A percentile compares a stretch with the other conserved stretches of the same genome.
phyloP scores from a whole-genome alignment of 352 stramenopile genomes.

The Globisporangium takayamanum region DNA sequence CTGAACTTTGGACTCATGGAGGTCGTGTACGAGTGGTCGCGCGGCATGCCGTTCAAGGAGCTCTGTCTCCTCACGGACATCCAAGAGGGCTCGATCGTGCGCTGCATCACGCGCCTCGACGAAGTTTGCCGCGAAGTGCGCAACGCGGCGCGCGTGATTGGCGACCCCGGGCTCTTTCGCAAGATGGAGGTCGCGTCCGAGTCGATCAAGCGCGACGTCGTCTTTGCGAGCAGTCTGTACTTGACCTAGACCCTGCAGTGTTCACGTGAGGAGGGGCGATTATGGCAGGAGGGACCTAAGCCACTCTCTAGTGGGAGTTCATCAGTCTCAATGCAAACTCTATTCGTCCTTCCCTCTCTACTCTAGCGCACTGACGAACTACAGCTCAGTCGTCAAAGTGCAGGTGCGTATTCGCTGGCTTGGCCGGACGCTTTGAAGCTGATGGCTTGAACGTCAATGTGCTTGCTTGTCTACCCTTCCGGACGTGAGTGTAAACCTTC shows the following conservation, averaged over 20 bases:
- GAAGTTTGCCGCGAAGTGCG: conserved; percentile 97
- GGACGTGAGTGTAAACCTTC: conserved; percentile 18
- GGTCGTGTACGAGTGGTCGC: conserved; percentile 97
- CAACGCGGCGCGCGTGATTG: conserved; percentile 91
- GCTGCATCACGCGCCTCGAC: conserved; percentile 96
- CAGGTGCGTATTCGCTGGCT: conserved; percentile 17
- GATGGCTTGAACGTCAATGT: neutral
- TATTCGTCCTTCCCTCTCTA: too few species aligned
- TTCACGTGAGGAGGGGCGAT: too few species aligned
- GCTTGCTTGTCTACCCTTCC: too few species aligned
- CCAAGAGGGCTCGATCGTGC: conserved; percentile 97
- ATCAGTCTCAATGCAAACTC: too few species aligned
- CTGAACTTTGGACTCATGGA: conserved; percentile 96
- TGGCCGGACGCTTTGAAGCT: too few species aligned
- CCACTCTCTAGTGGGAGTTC: neutral
- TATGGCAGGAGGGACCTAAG: too few species aligned
- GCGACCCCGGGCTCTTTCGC: conserved; percentile 93
- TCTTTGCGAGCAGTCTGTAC: conserved; percentile 97
- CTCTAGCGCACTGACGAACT: too few species aligned
- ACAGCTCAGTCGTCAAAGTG: conserved; percentile 23
- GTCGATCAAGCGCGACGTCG: conserved; percentile 96
- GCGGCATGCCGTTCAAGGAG: conserved; percentile 95
- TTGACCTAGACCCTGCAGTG: conserved; percentile 36
- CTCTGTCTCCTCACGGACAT: conserved; percentile 94
- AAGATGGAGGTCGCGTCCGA: conserved; percentile 98